Evolutionary conservation across 139 green algal genomes (phyloP), one percentile per base, ranked within the genome.

Genomic region (Chlamydomonas sp.): DNA sequence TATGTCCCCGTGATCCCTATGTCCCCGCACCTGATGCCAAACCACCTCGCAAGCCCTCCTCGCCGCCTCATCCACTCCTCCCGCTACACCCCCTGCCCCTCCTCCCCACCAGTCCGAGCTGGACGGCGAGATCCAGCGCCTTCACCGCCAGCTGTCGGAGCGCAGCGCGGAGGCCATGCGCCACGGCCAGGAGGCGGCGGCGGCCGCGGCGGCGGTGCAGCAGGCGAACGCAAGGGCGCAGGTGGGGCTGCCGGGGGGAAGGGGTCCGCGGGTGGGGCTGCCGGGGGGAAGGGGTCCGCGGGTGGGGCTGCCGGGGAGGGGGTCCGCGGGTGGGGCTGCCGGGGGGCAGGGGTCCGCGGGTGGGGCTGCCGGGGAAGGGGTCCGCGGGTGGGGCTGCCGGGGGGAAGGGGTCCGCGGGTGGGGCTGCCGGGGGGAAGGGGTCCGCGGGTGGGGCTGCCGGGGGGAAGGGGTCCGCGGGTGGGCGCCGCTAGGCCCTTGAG

Each of bases 91-190:
- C 58, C 31, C 58, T 17, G n/a, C 64, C 63, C 1, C 67, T 17
- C 31, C 59, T 58, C 9, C 74, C 15, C n/a, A 8, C 1, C 88
- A 92, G 91, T 63, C 49, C 12, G 88, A 91, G 63, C 78, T 93
- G 79, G 90, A 95, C 18, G 66, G 16, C 16, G 92, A 95, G 89
- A 77, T 95, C 62, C 72, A 87, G 77, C 90, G 90, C 15, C 88
- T 94, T 57, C 85, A 89, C 57, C 16, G 20, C 2, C 78, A 86
- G 79, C 80, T 92, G 81, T 66, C 89, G 69, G 81, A 85, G 15
- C 72, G 83, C 9, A 69, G 80, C 7, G 58, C 76, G 60, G 79
- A 86, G 58, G 69, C 59, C 3, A 63, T 92, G 63, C 60, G 77
- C 12, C 12, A n/a, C 9, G 73, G 86, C 5, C 79, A 90, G 68